These are phyloP conservation scores for Pyracantha coccinea DNA, from an alignment of 331 rosid species.

Conservation along the genomic window DNA sequence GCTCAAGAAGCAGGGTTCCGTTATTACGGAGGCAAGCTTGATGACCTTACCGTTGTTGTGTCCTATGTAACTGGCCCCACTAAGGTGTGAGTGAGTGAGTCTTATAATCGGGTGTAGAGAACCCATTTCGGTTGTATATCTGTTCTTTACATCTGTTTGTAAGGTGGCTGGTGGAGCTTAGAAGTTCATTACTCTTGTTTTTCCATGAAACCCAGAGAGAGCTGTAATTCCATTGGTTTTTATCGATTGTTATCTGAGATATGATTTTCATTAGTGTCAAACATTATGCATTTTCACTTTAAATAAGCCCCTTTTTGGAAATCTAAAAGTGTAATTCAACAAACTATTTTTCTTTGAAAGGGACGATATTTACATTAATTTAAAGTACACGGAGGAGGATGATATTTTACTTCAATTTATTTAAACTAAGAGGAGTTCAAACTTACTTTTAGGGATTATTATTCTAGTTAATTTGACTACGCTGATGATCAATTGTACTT, in stretches of 20 bases:
- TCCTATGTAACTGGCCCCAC: conserved; percentile 47
- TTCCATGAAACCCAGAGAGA: conserved; percentile 5
- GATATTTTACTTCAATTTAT: too few species aligned
- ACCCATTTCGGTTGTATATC: not conserved
- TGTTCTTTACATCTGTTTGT: not conserved
- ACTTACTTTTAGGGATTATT: too few species aligned
- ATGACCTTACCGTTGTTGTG: conserved; percentile 85
- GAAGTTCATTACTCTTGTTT: not conserved
- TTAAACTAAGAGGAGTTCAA: too few species aligned
- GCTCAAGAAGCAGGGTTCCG: conserved; percentile 88
- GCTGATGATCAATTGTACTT: too few species aligned
- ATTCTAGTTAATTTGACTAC: too few species aligned
- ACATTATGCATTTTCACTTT: not conserved
- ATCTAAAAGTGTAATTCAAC: not conserved
- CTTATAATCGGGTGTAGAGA: not conserved
- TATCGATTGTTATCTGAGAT: not conserved
- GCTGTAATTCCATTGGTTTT: not conserved
- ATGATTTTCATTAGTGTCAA: not conserved
- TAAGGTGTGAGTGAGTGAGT: conserved; percentile 17
- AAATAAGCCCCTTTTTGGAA: not conserved
- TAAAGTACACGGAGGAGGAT: too few species aligned
- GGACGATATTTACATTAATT: not conserved
- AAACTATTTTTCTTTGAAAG: not conserved
- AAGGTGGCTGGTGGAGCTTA: not conserved
- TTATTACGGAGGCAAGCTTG: conserved; percentile 86